Base-by-base conservation (phyloP, 1,284 basidiomycete species). In the Trametes versicolor region DNA sequence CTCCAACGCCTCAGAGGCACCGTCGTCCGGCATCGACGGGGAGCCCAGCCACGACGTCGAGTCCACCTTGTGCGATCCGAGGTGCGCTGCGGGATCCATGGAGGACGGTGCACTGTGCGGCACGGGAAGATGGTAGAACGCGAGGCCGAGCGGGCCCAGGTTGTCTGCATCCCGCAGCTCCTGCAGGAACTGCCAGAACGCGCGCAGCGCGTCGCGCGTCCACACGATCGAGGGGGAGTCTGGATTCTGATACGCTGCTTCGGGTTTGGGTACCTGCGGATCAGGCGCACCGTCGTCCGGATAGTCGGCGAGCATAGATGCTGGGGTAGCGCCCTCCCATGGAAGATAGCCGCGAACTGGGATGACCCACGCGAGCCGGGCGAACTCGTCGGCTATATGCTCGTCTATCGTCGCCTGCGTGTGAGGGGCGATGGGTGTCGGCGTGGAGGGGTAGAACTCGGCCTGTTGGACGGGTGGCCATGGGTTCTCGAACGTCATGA, bases 301-400 rank as follows among this genome's bases (percentile, higher is more conserved):
- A 17, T 27, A 19, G 10, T 23, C 23, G 25, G 53, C 53, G 9
- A 83, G 68, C 19, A 88, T 62, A 4, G 75, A 73, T 5, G 83
- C 88, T 21, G 77, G 65, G 1, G 87, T 83, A 49, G 82, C 82
- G 23, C 73, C 76, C 7, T 76, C 71, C 85, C 86, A 91, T 12
- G 85, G 85, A 36, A 85, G 71, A 13, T 53, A 72, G 12, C 89
- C 89, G 13, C 87, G 83, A 8, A 90, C 72, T 39, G 89, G 89
- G 43, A 91, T 79, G n/a, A 90, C 71, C 89, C 89, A 91, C 3
- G 85, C 82, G 54, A 76, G 76, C 54, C 87, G 82, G 54, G 78
- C 71, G 71, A 78, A 84, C 19, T 73, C 75, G 23, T 75, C 74
- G 25, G 57, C 58, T 5, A 74, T 74, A 64, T 68, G 69, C 9